Conservation (phyloP, 495 filamentous ascomycete genomes). For the Aspergillus leporis region DNA sequence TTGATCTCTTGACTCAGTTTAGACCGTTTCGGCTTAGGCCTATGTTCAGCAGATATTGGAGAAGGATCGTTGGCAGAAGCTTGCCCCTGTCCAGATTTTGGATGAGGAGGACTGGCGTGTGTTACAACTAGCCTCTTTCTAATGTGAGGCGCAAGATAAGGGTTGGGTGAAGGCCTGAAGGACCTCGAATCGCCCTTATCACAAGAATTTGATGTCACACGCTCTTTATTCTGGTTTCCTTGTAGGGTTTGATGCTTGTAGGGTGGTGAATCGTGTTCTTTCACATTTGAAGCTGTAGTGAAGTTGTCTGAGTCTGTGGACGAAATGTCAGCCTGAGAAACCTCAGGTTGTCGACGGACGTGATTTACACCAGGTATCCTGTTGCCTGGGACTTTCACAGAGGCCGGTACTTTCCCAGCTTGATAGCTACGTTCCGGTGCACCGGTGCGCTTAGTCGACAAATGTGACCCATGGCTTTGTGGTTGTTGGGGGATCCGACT, state of each 20-base stretch:
- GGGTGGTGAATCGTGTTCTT: not conserved
- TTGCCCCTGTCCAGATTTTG: not conserved
- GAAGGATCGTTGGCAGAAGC: not conserved
- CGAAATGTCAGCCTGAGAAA: not conserved
- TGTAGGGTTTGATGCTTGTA: not conserved
- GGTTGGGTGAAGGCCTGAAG: not conserved
- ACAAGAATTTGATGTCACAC: not conserved
- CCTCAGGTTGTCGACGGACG: not conserved
- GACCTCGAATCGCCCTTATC: not conserved
- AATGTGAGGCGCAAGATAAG: constrained; percentile 5
- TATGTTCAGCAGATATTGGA: not conserved
- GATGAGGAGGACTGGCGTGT: not conserved
- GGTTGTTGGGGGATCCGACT: not conserved
- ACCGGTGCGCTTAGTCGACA: not conserved
- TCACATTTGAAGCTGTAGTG: not conserved
- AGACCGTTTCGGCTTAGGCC: not conserved
- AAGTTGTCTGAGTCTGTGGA: not conserved
- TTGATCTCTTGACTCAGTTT: not conserved
- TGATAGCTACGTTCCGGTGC: not conserved
- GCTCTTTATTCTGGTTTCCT: not conserved
- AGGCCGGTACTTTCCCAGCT: not conserved
- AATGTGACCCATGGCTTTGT: not conserved
- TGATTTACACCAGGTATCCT: not conserved
- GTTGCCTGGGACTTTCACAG: not conserved
- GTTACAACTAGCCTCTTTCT: not conserved